Evolutionary conservation across 768 basidiomycete genomes (phyloP).

Genomic region (Leucocoprinus leucothites): DNA sequence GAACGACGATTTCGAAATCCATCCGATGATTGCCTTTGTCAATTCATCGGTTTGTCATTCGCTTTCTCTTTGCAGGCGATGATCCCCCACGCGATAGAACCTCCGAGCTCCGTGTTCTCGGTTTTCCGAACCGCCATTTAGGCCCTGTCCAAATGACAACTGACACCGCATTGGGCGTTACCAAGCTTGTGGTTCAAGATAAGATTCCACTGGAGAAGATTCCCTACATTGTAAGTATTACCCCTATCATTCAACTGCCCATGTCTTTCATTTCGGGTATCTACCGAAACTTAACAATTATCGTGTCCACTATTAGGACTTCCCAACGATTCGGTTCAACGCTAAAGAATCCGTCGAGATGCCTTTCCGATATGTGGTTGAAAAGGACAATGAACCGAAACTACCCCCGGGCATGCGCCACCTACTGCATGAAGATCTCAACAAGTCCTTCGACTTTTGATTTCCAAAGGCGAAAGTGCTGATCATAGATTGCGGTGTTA

Average conservation of each 20-base stretch:
- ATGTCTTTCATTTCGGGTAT: neutral
- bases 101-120: slow-evolving; percentile 77
- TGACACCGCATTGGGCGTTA: slow-evolving; percentile 92
- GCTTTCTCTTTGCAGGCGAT: slow-evolving; percentile 56
- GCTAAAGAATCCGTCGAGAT: slow-evolving; percentile 92
- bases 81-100: slow-evolving; percentile 96
- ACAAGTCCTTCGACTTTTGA: slow-evolving; percentile 82
- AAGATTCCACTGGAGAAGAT: slow-evolving; percentile 72
- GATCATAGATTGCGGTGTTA: neutral
- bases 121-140: slow-evolving; percentile 84
- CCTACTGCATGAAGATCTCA: slow-evolving; percentile 80
- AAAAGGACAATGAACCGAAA: slow-evolving; percentile 52
- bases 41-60: neutral
- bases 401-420: slow-evolving; percentile 91
- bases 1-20: neutral
- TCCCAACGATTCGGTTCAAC: slow-evolving; percentile 88
- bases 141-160: slow-evolving; percentile 97
- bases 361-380: slow-evolving; percentile 79
- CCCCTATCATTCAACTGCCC: neutral
- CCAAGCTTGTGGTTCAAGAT: slow-evolving; percentile 78
- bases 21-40: neutral
- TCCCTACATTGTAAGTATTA: slow-evolving; percentile 57
- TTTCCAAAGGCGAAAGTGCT: neutral
- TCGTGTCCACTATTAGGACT: slow-evolving; percentile 51
- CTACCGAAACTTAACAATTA: neutral